Conservation (phyloP, 345 rosid genomes). For the Nasturtium officinale region DNA sequence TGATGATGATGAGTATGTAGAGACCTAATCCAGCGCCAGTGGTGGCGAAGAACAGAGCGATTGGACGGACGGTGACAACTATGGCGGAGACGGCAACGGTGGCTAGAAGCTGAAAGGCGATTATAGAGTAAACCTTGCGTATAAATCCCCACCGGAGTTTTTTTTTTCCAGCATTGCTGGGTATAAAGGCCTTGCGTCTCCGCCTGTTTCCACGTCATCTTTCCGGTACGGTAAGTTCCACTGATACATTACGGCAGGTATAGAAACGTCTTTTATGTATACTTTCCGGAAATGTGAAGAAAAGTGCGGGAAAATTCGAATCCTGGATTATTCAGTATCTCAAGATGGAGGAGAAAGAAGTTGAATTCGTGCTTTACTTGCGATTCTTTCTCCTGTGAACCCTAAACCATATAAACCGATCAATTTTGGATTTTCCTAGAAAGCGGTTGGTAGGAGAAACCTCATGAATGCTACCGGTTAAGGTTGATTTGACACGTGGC, state of each 20-base stretch:
- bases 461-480: conserved; percentile 1
- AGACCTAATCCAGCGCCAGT: conserved; percentile 61
- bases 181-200: conserved; percentile 58
- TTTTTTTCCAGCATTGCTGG: conserved; percentile 75
- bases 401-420: background rate
- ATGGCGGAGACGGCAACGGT: conserved; percentile 70
- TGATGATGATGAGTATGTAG: conserved; percentile 65
- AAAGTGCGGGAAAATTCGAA: conserved; percentile 2
- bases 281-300: background rate
- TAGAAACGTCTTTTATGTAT: background rate
- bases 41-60: conserved; percentile 60
- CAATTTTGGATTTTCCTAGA: background rate
- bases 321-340: background rate
- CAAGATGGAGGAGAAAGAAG: background rate
- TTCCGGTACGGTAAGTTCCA: conserved; percentile 56
- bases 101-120: conserved; percentile 64
- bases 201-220: conserved; percentile 66
- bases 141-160: conserved; percentile 82
- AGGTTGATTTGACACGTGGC: conserved; percentile 12
- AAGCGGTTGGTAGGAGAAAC: conserved; percentile 11
- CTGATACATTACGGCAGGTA: conserved; percentile 41
- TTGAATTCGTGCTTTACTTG: background rate
- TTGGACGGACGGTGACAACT: conserved; percentile 67
- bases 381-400: background rate
- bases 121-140: conserved; percentile 70